Conservation (phyloP, 176 grass and related monocot species). For the Phoenix roebelenii region DNA sequence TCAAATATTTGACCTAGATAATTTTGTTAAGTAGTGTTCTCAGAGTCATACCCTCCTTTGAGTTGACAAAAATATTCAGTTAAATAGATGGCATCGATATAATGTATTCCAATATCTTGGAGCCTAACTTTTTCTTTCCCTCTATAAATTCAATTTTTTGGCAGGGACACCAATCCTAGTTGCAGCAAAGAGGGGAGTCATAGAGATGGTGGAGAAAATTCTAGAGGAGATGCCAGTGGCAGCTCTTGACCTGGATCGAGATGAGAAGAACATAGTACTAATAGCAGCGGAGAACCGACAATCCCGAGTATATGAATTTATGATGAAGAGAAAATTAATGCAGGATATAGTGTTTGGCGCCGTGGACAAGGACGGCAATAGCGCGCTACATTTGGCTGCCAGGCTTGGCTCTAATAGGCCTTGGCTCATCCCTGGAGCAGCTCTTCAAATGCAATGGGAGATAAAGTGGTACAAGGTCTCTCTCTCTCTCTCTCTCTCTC, state of each 20-base stretch:
- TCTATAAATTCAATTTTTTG: too few relatives aligned
- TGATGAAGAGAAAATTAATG: not conserved
- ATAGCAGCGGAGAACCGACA: constrained; percentile 13
- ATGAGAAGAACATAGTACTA: constrained; percentile 19
- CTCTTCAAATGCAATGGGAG: constrained; percentile 29
- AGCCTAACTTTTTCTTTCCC: too few relatives aligned
- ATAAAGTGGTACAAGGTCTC: constrained; percentile 27
- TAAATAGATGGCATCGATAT: too few relatives aligned
- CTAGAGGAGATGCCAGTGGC: constrained; percentile 7
- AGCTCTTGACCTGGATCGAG: not conserved
- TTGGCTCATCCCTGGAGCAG: constrained; percentile 15
- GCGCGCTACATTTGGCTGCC: constrained; percentile 17
- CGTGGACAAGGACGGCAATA: constrained; percentile 16
- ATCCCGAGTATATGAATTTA: not conserved
- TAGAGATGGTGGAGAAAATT: constrained; percentile 21
- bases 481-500: too few relatives aligned
- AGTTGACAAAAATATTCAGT: too few relatives aligned
- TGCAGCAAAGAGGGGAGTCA: constrained; percentile 22
- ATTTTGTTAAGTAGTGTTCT: too few relatives aligned
- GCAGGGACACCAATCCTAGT: constrained; percentile 17
- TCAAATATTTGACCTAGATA: too few relatives aligned
- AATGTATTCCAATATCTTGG: too few relatives aligned
- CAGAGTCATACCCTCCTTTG: too few relatives aligned
- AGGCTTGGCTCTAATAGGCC: constrained; percentile 1
- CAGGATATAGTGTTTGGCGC: too few relatives aligned